A percentile compares a stretch with the other conserved stretches of the same genome.
Evolutionary conservation across 306 rosid species (phyloP).

Genomic region (Chamaecrista fasciculata): DNA sequence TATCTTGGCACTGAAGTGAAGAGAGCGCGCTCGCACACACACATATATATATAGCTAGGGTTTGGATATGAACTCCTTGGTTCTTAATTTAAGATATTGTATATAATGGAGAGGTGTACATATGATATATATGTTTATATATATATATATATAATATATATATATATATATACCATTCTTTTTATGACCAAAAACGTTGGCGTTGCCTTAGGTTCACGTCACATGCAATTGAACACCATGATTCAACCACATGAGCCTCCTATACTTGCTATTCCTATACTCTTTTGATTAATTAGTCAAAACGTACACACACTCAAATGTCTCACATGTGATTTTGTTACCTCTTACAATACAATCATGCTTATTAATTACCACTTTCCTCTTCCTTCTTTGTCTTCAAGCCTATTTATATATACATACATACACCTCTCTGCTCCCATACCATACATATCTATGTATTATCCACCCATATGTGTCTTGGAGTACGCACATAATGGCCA

Average conservation of each 20-base stretch:
- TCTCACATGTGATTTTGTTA: slow-evolving; percentile 57
- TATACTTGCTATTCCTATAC: no score
- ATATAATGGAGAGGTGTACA: no score
- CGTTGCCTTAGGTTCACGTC: slow-evolving; percentile 52
- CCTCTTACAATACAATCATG: slow-evolving; percentile 29
- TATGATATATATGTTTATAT: no score
- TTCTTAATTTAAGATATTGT: no score
- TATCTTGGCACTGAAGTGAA: slow-evolving; percentile 41
- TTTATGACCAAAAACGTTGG: slow-evolving; percentile 31
- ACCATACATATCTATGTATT: no score
- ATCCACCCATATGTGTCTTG: no score
- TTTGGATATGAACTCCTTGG: no score
- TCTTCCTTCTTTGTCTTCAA: slow-evolving; percentile 22
- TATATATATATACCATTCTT: slow-evolving; percentile 34
- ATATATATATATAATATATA: no score
- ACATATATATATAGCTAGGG: no score
- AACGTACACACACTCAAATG: slow-evolving; percentile 37
- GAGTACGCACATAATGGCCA: no score
- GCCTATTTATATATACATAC: slow-evolving; percentile 26
- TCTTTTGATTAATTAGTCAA: no score
- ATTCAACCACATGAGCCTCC: slow-evolving; percentile 45
- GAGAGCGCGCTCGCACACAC: no score
- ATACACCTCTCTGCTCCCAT: slow-evolving; percentile 32
- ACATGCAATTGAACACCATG: slow-evolving; percentile 51
- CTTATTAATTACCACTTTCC: slow-evolving; percentile 28